phyloP scores from a whole-genome alignment of 805 yeast genomes.

The Danielozyma ontarioensis region DNA sequence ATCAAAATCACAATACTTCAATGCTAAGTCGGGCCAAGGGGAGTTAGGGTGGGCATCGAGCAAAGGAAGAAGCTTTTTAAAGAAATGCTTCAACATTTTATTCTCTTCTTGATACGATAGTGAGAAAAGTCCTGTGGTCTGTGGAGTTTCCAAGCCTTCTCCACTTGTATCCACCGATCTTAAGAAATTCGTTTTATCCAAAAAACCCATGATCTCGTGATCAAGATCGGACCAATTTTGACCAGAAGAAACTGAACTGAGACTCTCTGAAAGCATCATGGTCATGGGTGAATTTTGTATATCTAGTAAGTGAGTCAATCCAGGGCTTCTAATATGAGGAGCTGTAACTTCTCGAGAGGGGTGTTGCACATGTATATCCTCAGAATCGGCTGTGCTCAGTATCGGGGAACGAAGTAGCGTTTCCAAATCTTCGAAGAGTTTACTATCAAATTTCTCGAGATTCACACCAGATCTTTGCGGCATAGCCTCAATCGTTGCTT shows the following conservation, averaged over 20 bases:
- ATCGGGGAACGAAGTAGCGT: conserved; percentile 11
- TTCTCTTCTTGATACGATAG: conserved; percentile 45
- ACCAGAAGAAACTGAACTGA: not conserved
- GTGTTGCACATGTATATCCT: not conserved
- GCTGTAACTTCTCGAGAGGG: conserved; percentile 1
- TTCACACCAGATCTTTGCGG: conserved; percentile 9
- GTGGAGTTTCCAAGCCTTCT: conserved; percentile 2
- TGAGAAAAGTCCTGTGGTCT: conserved; percentile 6
- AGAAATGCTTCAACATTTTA: conserved; percentile 51
- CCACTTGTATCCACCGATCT: not conserved
- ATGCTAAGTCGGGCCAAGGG: conserved; percentile 58
- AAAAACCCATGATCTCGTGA: conserved; percentile 12
- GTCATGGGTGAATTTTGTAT: not conserved
- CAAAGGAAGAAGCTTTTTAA: conserved; percentile 46
- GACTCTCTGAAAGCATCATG: not conserved
- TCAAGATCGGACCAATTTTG: conserved; percentile 3
- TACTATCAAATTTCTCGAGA: conserved; percentile 17
- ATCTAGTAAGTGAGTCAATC: not conserved
- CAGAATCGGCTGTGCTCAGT: not conserved
- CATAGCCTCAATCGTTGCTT: conserved; percentile 1
- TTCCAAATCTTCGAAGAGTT: conserved; percentile 22
- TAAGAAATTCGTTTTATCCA: conserved; percentile 11
- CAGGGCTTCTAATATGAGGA: not conserved
- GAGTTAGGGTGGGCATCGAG: conserved; percentile 57
- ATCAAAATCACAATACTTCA: conserved; percentile 53